Conservation (phyloP, 371 early-diverging fungal species). For the Gilbertella persicaria region DNA sequence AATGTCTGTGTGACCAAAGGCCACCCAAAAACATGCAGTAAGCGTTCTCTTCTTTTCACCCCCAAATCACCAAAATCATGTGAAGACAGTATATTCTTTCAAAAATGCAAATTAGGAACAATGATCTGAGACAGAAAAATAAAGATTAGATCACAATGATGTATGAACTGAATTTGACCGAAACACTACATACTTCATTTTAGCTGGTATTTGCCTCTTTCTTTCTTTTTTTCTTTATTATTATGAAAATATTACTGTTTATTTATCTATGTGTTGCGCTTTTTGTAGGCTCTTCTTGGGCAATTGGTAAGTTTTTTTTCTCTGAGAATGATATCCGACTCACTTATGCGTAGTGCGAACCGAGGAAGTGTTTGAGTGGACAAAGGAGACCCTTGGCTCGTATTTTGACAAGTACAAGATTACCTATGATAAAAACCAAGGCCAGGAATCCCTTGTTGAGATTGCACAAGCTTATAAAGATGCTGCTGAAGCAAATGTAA, state of each 20-base stretch:
- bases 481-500: slow-evolving; percentile 8
- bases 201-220: neutral
- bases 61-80: neutral
- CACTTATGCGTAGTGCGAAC: slow-evolving; percentile 11
- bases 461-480: slow-evolving; percentile 22
- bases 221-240: neutral
- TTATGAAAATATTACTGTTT: neutral
- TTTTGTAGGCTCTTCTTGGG: slow-evolving; percentile 1
- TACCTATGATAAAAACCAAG: slow-evolving; percentile 15
- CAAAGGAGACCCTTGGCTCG: slow-evolving; percentile 25
- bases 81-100: too few relatives aligned
- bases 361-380: slow-evolving; percentile 33
- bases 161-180: slow-evolving; percentile 13
- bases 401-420: slow-evolving; percentile 40
- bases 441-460: slow-evolving; percentile 11
- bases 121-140: slow-evolving; percentile 6
- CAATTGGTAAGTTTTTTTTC: slow-evolving; percentile 13
- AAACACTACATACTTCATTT: slow-evolving; percentile 3
- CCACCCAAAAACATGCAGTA: neutral
- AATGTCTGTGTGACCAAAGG: neutral
- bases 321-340: too few relatives aligned
- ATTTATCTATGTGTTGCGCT: neutral
- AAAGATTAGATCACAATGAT: slow-evolving; percentile 9
- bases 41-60: neutral
- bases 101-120: too few relatives aligned